Evolutionary conservation across 2,329 filamentous ascomycete genomes (phyloP).

Genomic region (Colletotrichum sp.): DNA sequence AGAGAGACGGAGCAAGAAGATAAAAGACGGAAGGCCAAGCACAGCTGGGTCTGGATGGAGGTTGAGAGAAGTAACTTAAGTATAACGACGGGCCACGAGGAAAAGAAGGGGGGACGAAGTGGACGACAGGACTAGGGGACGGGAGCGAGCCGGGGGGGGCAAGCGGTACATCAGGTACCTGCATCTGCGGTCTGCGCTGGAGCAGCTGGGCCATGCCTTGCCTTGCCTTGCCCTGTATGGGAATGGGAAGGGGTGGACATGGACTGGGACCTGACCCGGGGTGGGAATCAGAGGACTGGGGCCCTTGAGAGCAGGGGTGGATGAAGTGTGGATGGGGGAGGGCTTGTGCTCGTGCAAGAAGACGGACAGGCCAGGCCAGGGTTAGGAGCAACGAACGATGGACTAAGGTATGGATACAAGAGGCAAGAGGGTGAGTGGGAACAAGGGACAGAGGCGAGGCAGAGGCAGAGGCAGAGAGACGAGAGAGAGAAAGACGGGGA

Average conservation of each 20-base stretch:
- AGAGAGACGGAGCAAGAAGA: conserved; percentile 17
- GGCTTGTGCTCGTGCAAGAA: conserved; percentile 3
- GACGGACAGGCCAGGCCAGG: background rate
- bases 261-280: background rate
- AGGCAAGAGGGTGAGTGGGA: background rate
- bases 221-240: background rate
- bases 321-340: background rate
- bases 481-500: background rate
- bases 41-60: conserved; percentile 5
- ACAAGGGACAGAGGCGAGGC: background rate
- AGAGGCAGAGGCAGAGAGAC: background rate
- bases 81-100: conserved; percentile 16
- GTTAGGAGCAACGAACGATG: background rate
- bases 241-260: background rate
- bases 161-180: background rate
- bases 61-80: conserved; percentile 19
- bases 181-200: background rate
- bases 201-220: background rate
- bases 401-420: background rate
- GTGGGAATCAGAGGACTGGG: background rate
- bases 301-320: background rate
- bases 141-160: background rate
- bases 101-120: background rate
- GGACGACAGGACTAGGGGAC: conserved; percentile 1
- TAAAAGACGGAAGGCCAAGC: conserved; percentile 18